These are phyloP conservation scores for Eleusine coracana DNA, from an alignment of 176 grass and related monocot genomes.

Conservation along the genomic window DNA sequence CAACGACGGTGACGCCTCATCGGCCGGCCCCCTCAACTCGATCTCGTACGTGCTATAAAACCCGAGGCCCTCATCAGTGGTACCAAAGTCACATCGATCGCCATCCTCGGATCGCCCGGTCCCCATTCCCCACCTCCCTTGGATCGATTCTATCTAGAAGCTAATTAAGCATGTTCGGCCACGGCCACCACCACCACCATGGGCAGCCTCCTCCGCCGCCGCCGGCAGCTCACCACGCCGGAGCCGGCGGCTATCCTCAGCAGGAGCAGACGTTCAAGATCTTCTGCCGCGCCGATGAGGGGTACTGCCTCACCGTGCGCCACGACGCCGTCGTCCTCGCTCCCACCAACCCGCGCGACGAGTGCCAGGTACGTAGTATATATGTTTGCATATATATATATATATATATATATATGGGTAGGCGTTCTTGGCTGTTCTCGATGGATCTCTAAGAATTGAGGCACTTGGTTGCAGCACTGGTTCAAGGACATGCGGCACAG, in stretches of 20 bases:
- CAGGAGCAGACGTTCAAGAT: slow-evolving; percentile 64
- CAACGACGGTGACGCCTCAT: no score
- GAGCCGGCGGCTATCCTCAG: slow-evolving; percentile 5
- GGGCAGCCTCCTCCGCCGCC: slow-evolving; percentile 13
- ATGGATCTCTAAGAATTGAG: not conserved
- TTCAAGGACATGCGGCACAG: slow-evolving; percentile 76
- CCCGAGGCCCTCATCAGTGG: not conserved
- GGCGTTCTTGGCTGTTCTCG: no score
- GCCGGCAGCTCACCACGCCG: not conserved
- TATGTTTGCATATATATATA: no score
- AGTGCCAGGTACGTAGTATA: slow-evolving; percentile 52
- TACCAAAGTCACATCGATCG: not conserved
- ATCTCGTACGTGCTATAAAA: slow-evolving; percentile 29
- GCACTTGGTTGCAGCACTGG: slow-evolving; percentile 51
- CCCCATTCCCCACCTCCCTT: not conserved
- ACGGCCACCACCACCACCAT: slow-evolving; percentile 25
- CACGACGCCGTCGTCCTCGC: slow-evolving; percentile 59
- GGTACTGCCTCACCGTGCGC: slow-evolving; percentile 58
- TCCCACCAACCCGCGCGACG: slow-evolving; percentile 45
- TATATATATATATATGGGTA: no score
- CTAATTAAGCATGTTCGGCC: slow-evolving; percentile 25
- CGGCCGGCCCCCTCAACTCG: no score
- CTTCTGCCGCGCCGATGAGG: slow-evolving; percentile 60
- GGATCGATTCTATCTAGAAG: not conserved
- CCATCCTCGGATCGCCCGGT: not conserved